Conservation (phyloP, 2,329 filamentous ascomycete genomes). For the Fusarium sp. region DNA sequence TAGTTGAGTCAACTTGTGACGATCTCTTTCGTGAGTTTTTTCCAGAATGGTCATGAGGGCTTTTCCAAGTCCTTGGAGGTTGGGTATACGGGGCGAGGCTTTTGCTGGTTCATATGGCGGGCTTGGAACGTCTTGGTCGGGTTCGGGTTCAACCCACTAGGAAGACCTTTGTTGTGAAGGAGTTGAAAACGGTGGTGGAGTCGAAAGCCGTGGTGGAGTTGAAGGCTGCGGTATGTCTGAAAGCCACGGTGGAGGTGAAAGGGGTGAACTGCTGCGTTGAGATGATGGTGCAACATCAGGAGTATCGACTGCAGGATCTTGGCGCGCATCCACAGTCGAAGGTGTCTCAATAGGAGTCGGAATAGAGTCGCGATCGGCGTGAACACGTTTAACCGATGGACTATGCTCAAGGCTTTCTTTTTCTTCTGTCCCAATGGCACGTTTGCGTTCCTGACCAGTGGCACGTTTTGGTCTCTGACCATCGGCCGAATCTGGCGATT, state of each 20-base stretch:
- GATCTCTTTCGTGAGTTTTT: neutral
- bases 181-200: too few species aligned
- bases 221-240: too few species aligned
- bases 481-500: neutral
- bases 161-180: neutral
- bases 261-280: too few species aligned
- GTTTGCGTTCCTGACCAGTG: neutral
- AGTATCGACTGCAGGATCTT: too few species aligned
- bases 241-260: too few species aligned
- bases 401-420: neutral
- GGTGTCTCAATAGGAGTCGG: neutral
- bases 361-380: neutral
- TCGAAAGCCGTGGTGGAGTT: too few species aligned
- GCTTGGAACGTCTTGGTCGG: too few species aligned
- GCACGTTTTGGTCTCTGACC: neutral
- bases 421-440: neutral
- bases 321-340: neutral
- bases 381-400: neutral
- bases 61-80: neutral
- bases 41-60: neutral
- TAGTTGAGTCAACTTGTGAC: neutral
- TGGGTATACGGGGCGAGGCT: too few species aligned
- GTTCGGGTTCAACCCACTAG: too few species aligned
- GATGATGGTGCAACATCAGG: too few species aligned
- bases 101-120: neutral